phyloP scores from a whole-genome alignment of 139 green algal genomes.

The Tetraselmis striata region DNA sequence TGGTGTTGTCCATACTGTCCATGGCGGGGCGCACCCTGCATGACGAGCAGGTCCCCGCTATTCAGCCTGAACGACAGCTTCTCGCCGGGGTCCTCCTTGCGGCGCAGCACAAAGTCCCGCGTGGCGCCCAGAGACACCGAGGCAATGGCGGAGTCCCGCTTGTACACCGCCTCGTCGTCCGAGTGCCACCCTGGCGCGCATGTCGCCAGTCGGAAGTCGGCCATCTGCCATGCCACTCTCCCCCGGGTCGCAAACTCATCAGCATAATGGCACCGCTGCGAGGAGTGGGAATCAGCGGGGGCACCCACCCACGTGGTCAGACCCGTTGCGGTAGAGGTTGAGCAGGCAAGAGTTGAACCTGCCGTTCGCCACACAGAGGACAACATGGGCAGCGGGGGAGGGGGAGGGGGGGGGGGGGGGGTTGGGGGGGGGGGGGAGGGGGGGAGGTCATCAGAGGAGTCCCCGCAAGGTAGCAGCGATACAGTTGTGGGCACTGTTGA shows the following conservation, averaged over 20 bases:
- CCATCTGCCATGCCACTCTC: too few species aligned
- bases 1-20: too few species aligned
- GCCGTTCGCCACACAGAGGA: constrained; percentile 8
- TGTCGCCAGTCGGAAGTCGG: too few species aligned
- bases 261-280: too few species aligned
- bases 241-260: too few species aligned
- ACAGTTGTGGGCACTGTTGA: too few species aligned
- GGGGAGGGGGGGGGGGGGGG: too few species aligned
- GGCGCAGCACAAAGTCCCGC: constrained; percentile 47
- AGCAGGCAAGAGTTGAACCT: constrained; percentile 53
- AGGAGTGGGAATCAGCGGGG: too few species aligned
- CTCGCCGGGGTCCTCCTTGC: constrained; percentile 22
- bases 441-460: too few species aligned
- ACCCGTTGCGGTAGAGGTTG: constrained; percentile 47
- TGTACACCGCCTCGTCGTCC: constrained; percentile 52
- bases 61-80: constrained; percentile 20
- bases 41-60: constrained; percentile 35
- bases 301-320: constrained; percentile 26
- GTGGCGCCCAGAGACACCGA: constrained; percentile 44
- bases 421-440: too few species aligned
- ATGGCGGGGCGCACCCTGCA: constrained; percentile 11
- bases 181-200: constrained; percentile 39
- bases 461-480: too few species aligned
- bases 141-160: constrained; percentile 17
- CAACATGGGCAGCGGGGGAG: too few species aligned